Evolutionary conservation across 73 alveolate species (phyloP).

Genomic region (Tetrahymena borealis): DNA sequence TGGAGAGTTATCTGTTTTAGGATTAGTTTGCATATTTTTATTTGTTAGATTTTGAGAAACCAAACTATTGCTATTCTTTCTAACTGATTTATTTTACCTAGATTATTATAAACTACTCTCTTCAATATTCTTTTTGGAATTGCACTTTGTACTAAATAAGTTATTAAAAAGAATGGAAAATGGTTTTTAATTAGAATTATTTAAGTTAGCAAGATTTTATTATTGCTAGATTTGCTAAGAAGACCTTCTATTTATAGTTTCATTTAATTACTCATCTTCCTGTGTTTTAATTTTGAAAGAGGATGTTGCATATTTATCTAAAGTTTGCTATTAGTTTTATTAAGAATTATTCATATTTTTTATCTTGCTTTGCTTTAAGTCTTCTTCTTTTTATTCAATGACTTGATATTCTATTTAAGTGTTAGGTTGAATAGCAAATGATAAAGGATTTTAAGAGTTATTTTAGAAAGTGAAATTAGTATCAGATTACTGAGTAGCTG

Average conservation of each 20-base stretch:
- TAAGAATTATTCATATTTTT: background rate
- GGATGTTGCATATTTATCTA: background rate
- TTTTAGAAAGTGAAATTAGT: background rate
- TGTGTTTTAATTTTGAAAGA: background rate
- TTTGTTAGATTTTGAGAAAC: background rate
- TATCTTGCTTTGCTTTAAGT: background rate
- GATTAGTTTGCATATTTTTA: background rate
- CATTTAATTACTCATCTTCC: background rate
- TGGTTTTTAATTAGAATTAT: background rate
- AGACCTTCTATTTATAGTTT: background rate
- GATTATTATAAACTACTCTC: background rate
- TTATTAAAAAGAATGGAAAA: background rate
- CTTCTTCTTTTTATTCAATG: background rate
- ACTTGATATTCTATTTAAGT: background rate
- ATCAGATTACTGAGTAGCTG: background rate
- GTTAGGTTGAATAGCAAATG: background rate
- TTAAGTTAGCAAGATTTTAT: background rate
- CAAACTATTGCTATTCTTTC: background rate
- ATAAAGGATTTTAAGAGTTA: background rate
- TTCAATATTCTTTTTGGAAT: background rate
- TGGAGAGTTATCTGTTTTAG: background rate
- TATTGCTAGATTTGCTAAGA: background rate
- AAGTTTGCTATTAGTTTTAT: background rate
- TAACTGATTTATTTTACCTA: background rate
- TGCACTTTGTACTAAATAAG: background rate